Base-by-base conservation (phyloP, 2,329 filamentous ascomycete species). In the Xylariales sp. region DNA sequence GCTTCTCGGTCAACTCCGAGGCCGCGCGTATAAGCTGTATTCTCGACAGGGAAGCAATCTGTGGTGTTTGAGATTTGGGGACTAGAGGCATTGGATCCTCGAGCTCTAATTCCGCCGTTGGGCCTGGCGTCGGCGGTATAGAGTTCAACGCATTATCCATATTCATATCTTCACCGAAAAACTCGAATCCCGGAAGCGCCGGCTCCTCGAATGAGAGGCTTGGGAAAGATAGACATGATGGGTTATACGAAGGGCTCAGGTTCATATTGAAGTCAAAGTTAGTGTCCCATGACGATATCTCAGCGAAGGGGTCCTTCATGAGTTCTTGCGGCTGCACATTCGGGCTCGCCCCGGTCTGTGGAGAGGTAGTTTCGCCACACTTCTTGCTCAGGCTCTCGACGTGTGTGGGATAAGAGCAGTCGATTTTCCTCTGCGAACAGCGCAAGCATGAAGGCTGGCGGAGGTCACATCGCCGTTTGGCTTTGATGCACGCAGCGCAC, bases 401-500 rank as follows among this genome's bases (percentile, higher is more conserved):
- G 1, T 46, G 64, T 4, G 61, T 3, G 2, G 65, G 63, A 69
- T 72, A 72, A 5, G 34, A 61, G 50, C 71, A 72, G 14, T 65
- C 58, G 46, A 72, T 64, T 10, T 59, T 65, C 55, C 71, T 62
- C 54, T 71, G 71, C 18, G 69, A 57, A 50, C 71, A 72, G 36
- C 71, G 71, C 18, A 69, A 30, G n/a, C 71, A 72, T 10, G 69
- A 62, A 3, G 71, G 71, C 49, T 71, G 69, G 52, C 67, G 67
- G 10, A 71, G 67, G 36, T 71, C 69, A 48, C 71, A 72, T 16
- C 71, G 71, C 32, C 71, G 61, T 39, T 72, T 72, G 0, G 71
- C 57, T 36, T 67, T 71, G 65, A 71, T 72, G 62, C 71, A 72
- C 9, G 69, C 67, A 8, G 71, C 65, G 39, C 71, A 72, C 69